Conservation (phyloP, 2,329 filamentous ascomycete genomes). For the Exophiala spinifera region DNA sequence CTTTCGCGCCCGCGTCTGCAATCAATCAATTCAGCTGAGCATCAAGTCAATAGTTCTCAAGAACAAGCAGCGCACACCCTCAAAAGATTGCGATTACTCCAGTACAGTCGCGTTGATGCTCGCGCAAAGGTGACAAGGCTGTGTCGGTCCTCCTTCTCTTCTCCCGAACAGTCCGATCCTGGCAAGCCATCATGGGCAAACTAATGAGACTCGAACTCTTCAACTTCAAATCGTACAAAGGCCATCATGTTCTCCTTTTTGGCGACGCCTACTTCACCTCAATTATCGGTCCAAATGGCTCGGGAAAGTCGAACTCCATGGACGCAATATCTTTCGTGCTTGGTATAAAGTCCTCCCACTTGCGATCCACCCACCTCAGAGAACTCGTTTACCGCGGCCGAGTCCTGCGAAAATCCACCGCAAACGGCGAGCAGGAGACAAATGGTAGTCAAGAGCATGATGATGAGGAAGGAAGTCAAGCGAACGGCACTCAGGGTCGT, state of each 20-base stretch:
- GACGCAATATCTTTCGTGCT: constrained; percentile 98
- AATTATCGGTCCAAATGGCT: constrained; percentile 99
- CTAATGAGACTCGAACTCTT: constrained; percentile 91
- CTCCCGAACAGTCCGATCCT: background rate
- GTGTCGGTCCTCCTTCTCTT: background rate
- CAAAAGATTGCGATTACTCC: background rate
- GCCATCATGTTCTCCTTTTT: constrained; percentile 88
- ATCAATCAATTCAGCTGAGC: background rate
- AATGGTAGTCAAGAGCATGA: constrained; percentile 59
- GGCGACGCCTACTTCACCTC: constrained; percentile 99
- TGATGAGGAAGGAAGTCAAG: constrained; percentile 60
- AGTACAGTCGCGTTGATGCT: background rate
- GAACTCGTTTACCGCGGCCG: constrained; percentile 95
- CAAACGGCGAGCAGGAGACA: constrained; percentile 73
- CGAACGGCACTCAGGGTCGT: constrained; percentile 55
- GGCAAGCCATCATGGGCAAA: constrained; percentile 76
- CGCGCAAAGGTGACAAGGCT: background rate
- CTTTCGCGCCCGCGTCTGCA: background rate
- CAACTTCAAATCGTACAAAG: constrained; percentile 99
- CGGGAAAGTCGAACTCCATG: constrained; percentile 99
- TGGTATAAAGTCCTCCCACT: constrained; percentile 96
- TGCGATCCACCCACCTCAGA: constrained; percentile 88
- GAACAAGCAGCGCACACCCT: background rate
- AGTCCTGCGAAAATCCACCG: constrained; percentile 85
- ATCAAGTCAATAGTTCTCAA: too few relatives aligned